Base-by-base conservation (phyloP, 208 protist species). In the Histomonas meleagridis region DNA sequence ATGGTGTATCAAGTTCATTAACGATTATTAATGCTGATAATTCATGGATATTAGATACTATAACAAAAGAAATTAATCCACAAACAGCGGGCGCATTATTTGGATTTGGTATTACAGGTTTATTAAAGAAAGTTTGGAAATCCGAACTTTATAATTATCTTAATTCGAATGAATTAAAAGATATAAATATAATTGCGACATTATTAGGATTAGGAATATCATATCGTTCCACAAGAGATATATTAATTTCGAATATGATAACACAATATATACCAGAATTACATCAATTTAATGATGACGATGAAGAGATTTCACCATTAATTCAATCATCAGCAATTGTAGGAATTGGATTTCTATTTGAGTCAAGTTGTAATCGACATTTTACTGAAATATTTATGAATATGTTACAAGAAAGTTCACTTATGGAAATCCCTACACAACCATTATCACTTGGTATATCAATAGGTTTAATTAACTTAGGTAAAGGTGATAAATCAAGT, bases 281-380 rank as follows among this genome's bases (percentile, higher is more conserved):
- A 1, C 23, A 46, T 38, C 76, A 86, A 46, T 86, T 86, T 26
- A 40, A 86, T 18, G 46, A 86, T 9, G 32, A 16, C 10, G 76
- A 86, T 4, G 51, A 86, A 16, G 76, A 86, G 10, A 32, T 86
- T 14, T 51, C 40, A n/a, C 46, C 76, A 86, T 55, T 86, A 18
- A 55, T 86, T 4, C 26, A 86, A 46, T 38, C 23, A 9, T 40
- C 76, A 14, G 76, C 76, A 3, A 86, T 86, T 23, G 26, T 86
- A 4, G 76, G 76, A 46, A 86, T 86, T 49, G 76, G n/a, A n/a
- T 86, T 86, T 26, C 38, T 86, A 28, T 86, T 86, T 28, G 76
- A 86, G 38, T 48, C 40, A 12, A 51, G 40, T 16, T 40, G 40
- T 0, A 32, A 86, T 48, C 43, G 76, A 55, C 76, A 86, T 38